Percentiles rank a stretch among this genome's conserved stretches.
Conservation (phyloP, 768 basidiomycete genomes). For the Termitomyces eurrhizus region DNA sequence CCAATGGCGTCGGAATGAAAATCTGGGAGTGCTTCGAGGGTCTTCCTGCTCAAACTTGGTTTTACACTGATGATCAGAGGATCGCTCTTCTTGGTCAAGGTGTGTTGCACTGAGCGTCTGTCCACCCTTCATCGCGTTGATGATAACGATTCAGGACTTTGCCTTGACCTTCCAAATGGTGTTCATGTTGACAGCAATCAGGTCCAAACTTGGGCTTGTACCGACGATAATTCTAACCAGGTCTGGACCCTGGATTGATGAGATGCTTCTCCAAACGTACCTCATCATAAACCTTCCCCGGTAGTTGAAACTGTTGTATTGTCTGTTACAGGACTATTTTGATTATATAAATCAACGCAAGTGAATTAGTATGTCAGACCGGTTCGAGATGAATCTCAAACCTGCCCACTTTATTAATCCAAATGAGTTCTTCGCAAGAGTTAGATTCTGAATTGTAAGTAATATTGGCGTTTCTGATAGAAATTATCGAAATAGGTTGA, state of each 20-base stretch:
- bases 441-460: background rate
- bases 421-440: background rate
- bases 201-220: slow-evolving; percentile 27
- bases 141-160: slow-evolving; percentile 15
- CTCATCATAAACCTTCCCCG: background rate
- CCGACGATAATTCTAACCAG: slow-evolving; percentile 25
- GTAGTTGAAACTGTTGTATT: background rate
- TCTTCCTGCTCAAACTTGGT: slow-evolving; percentile 32
- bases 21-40: slow-evolving; percentile 32
- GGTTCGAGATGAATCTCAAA: background rate
- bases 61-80: slow-evolving; percentile 24
- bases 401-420: no score
- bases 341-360: background rate
- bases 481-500: no score
- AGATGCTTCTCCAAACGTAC: no score
- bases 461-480: background rate
- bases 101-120: slow-evolving; percentile 4
- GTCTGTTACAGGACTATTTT: background rate
- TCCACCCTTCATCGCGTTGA: background rate
- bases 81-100: slow-evolving; percentile 21
- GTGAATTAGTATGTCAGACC: background rate
- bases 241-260: slow-evolving; percentile 20
- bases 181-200: slow-evolving; percentile 22
- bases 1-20: slow-evolving; percentile 28
- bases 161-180: slow-evolving; percentile 29